A percentile compares a stretch with the other conserved stretches of the same genome.
Conservation (phyloP, 768 basidiomycete species). For the Suillus bovinus region DNA sequence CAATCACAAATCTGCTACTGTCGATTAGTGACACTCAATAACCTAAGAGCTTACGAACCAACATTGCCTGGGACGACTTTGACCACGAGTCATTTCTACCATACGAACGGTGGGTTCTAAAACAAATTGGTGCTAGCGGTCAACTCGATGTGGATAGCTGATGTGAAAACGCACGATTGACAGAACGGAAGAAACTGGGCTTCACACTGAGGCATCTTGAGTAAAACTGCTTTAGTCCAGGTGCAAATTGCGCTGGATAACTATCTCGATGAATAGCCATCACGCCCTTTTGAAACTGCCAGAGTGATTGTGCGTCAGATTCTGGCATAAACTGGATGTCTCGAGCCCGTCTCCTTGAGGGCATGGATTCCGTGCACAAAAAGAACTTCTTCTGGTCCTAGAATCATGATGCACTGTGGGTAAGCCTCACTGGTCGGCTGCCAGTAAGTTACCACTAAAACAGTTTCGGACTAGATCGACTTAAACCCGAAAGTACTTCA, state of each 20-base stretch:
- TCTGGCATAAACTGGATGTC: neutral
- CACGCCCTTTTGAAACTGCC: neutral
- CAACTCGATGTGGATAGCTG: neutral
- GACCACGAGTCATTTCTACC: neutral
- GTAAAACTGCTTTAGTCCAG: neutral
- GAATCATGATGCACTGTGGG: conserved; percentile 1
- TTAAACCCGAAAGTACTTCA: neutral
- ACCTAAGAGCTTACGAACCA: neutral
- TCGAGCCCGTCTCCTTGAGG: neutral
- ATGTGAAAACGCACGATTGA: neutral
- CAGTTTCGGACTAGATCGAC: neutral
- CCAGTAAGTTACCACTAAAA: neutral
- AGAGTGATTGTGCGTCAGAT: neutral
- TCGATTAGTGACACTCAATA: neutral
- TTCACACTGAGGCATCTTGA: neutral
- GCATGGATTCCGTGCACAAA: neutral
- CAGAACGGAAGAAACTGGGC: neutral
- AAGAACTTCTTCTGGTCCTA: neutral
- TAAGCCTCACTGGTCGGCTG: neutral
- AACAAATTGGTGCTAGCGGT: neutral
- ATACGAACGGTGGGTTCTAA: neutral
- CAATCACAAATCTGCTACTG: neutral
- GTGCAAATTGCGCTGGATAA: neutral
- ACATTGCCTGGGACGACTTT: neutral
- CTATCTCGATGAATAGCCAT: neutral